Evolutionary conservation across 768 basidiomycete species (phyloP).

Genomic region (Suillus lakei): DNA sequence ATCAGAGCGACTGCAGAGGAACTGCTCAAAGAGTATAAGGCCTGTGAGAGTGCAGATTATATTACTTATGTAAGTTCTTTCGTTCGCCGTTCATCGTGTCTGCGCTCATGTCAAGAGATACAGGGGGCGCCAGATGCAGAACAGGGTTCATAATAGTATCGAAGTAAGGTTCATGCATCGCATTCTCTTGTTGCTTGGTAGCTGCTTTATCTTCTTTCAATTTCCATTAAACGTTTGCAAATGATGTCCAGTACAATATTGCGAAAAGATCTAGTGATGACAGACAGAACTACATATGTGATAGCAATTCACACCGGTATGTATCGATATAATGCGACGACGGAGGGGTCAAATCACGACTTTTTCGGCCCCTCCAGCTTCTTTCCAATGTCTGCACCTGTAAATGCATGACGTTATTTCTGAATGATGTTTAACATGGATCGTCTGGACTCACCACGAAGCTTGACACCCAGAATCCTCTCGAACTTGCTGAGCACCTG

Average conservation of each 20-base stretch:
- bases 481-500: constrained; percentile 92
- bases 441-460: constrained; percentile 67
- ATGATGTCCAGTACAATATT: constrained; percentile 27
- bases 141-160: constrained; percentile 23
- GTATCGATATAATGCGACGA: constrained; percentile 37
- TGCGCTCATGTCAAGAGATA: constrained; percentile 7
- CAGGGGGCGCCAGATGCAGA: constrained; percentile 41
- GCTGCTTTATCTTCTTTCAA: not conserved
- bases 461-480: constrained; percentile 81
- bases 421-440: not conserved
- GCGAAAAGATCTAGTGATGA: constrained; percentile 27
- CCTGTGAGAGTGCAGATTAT: constrained; percentile 95
- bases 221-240: constrained; percentile 15
- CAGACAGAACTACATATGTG: constrained; percentile 19
- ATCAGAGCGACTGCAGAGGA: constrained; percentile 84
- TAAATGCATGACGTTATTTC: constrained; percentile 5
- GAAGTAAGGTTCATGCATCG: not conserved
- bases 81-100: not conserved
- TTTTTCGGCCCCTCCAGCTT: constrained; percentile 82
- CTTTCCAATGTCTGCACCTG: constrained; percentile 85
- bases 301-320: constrained; percentile 23
- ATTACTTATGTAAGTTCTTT: constrained; percentile 73
- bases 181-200: constrained; percentile 1
- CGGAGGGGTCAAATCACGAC: constrained; percentile 54
- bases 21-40: constrained; percentile 91